phyloP scores from a whole-genome alignment of 2,329 filamentous ascomycete genomes.

The Tolypocladium cylindrosporum region DNA sequence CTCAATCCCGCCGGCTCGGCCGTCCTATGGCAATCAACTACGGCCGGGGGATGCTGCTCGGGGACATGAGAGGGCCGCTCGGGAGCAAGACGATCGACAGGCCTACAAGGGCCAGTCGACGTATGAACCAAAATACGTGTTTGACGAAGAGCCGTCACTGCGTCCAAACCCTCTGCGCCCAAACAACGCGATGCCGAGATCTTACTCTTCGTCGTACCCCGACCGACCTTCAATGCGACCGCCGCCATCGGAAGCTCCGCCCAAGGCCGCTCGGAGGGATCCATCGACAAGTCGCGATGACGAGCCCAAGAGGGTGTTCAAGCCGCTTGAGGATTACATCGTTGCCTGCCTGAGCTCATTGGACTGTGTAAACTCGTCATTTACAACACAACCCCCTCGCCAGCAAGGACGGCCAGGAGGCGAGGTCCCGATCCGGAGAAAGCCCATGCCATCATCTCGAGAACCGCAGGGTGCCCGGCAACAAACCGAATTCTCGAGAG shows the following conservation, averaged over 20 bases:
- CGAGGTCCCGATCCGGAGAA: constrained; percentile 15
- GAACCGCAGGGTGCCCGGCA: constrained; percentile 12
- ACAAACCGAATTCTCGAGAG: constrained; percentile 14
- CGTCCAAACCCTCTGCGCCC: constrained; percentile 19
- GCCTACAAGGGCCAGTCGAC: neutral
- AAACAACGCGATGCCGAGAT: constrained; percentile 16
- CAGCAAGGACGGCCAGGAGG: constrained; percentile 11
- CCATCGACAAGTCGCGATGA: constrained; percentile 8
- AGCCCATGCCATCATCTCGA: constrained; percentile 10
- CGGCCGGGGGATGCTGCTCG: constrained; percentile 1
- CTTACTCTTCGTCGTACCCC: constrained; percentile 35
- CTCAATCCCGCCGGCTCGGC: neutral
- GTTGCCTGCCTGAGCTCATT: constrained; percentile 57
- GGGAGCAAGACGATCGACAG: neutral
- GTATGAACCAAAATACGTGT: constrained; percentile 15
- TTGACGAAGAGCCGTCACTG: constrained; percentile 27
- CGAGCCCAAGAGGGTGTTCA: constrained; percentile 56
- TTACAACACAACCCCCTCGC: constrained; percentile 40
- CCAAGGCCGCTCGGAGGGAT: constrained; percentile 8
- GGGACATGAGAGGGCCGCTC: neutral
- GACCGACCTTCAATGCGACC: constrained; percentile 22
- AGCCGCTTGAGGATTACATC: constrained; percentile 69
- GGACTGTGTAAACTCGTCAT: constrained; percentile 68
- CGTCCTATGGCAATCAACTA: constrained; percentile 4
- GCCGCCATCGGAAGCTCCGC: constrained; percentile 5